Percentiles rank a stretch among this genome's conserved stretches.
phyloP scores from a whole-genome alignment of 768 basidiomycete genomes.

The Hygrocybe coccinea region DNA sequence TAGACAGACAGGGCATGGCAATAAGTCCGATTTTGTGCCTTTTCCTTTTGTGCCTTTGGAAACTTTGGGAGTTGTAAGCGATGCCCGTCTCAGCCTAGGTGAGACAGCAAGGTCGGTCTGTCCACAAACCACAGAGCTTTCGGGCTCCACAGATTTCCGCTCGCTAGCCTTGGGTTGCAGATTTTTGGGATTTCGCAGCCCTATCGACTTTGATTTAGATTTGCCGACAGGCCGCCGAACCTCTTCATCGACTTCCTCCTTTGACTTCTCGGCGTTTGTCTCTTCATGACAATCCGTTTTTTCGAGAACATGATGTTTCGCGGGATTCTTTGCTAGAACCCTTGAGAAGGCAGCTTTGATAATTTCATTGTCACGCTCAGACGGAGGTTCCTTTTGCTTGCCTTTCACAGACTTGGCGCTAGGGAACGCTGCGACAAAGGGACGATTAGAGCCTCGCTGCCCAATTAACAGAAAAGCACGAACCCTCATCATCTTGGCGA shows the following conservation, averaged over 20 bases:
- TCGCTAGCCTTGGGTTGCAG: background rate
- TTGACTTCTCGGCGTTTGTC: background rate
- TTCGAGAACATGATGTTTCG: background rate
- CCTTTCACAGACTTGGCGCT: background rate
- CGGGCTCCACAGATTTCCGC: background rate
- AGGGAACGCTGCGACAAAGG: background rate
- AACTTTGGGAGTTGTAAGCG: background rate
- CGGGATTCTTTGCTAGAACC: background rate
- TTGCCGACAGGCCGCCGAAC: background rate
- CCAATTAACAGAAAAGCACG: too few relatives aligned
- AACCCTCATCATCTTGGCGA: too few relatives aligned
- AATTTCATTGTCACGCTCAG: background rate
- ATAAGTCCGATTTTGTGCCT: background rate
- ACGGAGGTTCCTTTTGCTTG: background rate
- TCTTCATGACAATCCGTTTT: background rate
- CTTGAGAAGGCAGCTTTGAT: background rate
- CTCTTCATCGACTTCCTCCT: background rate
- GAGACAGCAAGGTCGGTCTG: background rate
- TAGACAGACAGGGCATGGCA: constrained; percentile 44
- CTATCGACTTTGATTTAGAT: background rate
- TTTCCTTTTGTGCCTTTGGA: background rate
- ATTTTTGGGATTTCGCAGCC: background rate
- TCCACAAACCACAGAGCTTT: background rate
- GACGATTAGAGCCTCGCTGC: background rate
- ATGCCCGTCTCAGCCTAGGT: background rate